Base-by-base conservation (phyloP, 148 eudicot genomes). In the Fagopyrum homotropicum region DNA sequence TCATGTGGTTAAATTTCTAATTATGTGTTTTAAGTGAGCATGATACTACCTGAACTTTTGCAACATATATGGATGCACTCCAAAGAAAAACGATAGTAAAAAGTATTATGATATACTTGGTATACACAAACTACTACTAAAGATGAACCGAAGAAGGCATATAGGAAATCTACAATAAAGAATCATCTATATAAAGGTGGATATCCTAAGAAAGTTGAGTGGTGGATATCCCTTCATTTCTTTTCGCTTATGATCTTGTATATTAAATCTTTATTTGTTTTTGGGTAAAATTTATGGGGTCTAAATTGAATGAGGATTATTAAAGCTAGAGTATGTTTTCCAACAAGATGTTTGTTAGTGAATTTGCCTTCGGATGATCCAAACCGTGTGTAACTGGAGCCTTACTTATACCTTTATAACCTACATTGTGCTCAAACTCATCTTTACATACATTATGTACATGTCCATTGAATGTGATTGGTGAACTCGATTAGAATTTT, bases 171-270 rank as follows among this genome's bases (percentile, higher is more conserved):
- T 75, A 91, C 94, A 54, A 88, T 88, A 56, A 88, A 83, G 80
- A 86, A 83, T 77, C 94, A 90, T 77, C 94, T 91, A 0, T 91
- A 90, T 76, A 90, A 90, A 73, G 94, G 94, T 49, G 94, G 94
- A 56, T 89, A 90, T 73, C 88, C 94, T 6, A 91, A 90, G 77
- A 90, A 90, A 84, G 94, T 22, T 88, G 75, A 77, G 12, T 15
- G 35, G 26, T 22, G 26, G 26, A 0, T 22, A 16, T 30, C 15
- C 6, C 35, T 17, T n/a, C 29, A 22, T 11, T 76, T 45, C 6
- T 9, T 66, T 7, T 51, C 7, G 30, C 29, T 40, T 22, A 47
- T 72, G 40, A 7, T 19, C 30, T 61, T 50, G 3, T 50, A 2
- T 50, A 16, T 16, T 16, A 9, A 50, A 50, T 14, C 2, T 16